A percentile compares a stretch with the other conserved stretches of the same genome.
phyloP scores from a whole-genome alignment of 345 rosid genomes.

The Brassica nigra region DNA sequence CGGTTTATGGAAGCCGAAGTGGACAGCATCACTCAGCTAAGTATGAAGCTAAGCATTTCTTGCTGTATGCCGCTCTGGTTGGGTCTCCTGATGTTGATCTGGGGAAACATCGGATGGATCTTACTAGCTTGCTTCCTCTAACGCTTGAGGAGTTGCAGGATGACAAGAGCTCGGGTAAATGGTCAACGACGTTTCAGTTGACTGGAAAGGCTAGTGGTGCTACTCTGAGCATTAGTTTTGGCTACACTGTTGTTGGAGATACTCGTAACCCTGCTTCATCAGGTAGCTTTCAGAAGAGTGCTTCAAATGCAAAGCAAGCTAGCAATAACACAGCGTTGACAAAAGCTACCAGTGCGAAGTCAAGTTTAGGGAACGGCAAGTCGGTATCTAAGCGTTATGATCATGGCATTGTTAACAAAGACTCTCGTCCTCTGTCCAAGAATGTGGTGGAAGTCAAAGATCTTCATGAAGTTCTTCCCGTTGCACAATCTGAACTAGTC shows the following conservation, averaged over 20 bases:
- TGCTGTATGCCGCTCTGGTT: constrained; percentile 64
- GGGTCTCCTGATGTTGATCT: constrained; percentile 74
- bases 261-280: constrained; percentile 45
- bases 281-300: constrained; percentile 46
- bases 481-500: constrained; percentile 50
- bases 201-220: constrained; percentile 81
- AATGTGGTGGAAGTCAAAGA: constrained; percentile 67
- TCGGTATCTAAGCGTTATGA: constrained; percentile 43
- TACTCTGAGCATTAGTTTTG: constrained; percentile 75
- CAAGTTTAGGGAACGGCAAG: constrained; percentile 48
- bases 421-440: constrained; percentile 32
- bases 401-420: constrained; percentile 46
- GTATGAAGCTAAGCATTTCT: constrained; percentile 93
- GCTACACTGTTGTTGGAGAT: constrained; percentile 70
- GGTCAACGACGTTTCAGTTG: constrained; percentile 91
- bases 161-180: constrained; percentile 85
- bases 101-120: constrained; percentile 96
- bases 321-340: constrained; percentile 31
- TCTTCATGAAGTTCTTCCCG: constrained; percentile 74
- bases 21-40: constrained; percentile 90
- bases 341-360: constrained; percentile 41
- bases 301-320: constrained; percentile 47
- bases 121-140: constrained; percentile 86
- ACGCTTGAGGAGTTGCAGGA: constrained; percentile 91
- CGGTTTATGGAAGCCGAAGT: constrained; percentile 76